Base-by-base conservation (phyloP, 192 early-diverging fungal genomes). In the Entomortierella lignicola region DNA sequence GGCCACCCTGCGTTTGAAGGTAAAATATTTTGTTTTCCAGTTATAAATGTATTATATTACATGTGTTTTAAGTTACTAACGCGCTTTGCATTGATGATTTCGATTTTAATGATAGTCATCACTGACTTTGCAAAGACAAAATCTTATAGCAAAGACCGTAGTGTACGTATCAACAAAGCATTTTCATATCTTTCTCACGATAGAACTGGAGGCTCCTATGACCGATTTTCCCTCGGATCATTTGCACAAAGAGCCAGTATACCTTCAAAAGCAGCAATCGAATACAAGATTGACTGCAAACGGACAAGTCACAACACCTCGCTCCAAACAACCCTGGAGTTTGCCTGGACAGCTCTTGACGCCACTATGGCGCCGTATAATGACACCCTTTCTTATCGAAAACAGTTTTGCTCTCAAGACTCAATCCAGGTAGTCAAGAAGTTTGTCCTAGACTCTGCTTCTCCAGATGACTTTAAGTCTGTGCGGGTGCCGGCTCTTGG, bases 211-310 rank as follows among this genome's bases (percentile, higher is more conserved):
- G 52, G 74, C 11, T 2, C 30, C 12, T 70, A 69, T 20, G 74
- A 79, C 18, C 60, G 62, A 12, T 79, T 64, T 27, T n/a, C 67
- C 4, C 66, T 79, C 17, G 74, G 74, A 10, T 55, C 74, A 2
- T 79, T 79, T 60, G 74, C 74, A 0, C 74, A 79, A 50, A 34
- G 74, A 29, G 39, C 74, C 27, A 50, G 7, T 8, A 53, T 79
- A 10, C 67, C 74, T 10, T 10, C 62, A 7, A 79, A 79, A 0
- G 32, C 55, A 8, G 69, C 74, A 2, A 65, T 79, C 34, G 50
- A 79, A 17, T 79, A 79, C 51, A 79, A 47, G 39, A 69, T 79
- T 18, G 55, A 69, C 39, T 79, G 74, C 51, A n/a, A n/a, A n/a
- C 31, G 27, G 12, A 27, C 66, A 21, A 79, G 69, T 1, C 4